These are phyloP conservation scores for Cladosporium sp. DNA, from an alignment of 2,329 filamentous ascomycete species.

Conservation along the genomic window DNA sequence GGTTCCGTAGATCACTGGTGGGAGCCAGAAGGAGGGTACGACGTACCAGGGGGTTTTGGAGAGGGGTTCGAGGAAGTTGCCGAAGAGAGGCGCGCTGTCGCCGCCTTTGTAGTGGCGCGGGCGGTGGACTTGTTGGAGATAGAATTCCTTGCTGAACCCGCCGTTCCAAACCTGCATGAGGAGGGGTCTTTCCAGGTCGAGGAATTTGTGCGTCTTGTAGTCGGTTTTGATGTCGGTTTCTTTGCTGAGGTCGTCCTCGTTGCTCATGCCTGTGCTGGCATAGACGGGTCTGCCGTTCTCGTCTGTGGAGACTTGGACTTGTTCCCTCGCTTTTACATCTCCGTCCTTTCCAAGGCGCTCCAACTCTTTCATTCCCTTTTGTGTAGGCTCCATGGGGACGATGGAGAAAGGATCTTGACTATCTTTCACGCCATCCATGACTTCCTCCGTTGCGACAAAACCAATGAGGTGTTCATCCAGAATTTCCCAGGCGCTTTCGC, in stretches of 20 bases:
- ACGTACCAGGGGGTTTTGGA: conserved; percentile 94
- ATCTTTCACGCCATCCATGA: conserved; percentile 47
- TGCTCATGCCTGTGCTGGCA: conserved; percentile 75
- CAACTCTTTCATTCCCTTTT: conserved; percentile 46
- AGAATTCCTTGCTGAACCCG: conserved; percentile 91
- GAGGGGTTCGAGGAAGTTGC: conserved; percentile 97
- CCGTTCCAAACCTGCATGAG: conserved; percentile 83
- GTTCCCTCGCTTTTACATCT: conserved; percentile 32
- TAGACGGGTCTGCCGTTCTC: conserved; percentile 42
- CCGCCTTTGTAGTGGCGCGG: conserved; percentile 95
- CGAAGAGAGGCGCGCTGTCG: conserved; percentile 86
- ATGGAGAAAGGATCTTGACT: conserved; percentile 46
- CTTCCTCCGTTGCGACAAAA: conserved; percentile 63
- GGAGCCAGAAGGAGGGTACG: conserved; percentile 78
- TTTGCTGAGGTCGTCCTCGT: conserved; percentile 76
- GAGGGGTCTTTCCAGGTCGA: conserved; percentile 80
- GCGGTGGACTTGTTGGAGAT: conserved; percentile 91
- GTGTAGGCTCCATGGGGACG: conserved; percentile 48
- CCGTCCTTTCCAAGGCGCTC: conserved; percentile 45
- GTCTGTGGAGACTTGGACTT: conserved; percentile 29
- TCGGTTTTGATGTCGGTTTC: conserved; percentile 75
- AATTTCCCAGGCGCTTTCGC: conserved; percentile 91
- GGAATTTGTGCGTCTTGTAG: conserved; percentile 87
- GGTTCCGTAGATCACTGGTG: conserved; percentile 69
- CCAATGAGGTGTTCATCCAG: conserved; percentile 82